A percentile compares a stretch with the other conserved stretches of the same genome.
These are phyloP conservation scores for Flueggea neowawraea DNA, from an alignment of 441 rosid genomes.

Conservation along the genomic window DNA sequence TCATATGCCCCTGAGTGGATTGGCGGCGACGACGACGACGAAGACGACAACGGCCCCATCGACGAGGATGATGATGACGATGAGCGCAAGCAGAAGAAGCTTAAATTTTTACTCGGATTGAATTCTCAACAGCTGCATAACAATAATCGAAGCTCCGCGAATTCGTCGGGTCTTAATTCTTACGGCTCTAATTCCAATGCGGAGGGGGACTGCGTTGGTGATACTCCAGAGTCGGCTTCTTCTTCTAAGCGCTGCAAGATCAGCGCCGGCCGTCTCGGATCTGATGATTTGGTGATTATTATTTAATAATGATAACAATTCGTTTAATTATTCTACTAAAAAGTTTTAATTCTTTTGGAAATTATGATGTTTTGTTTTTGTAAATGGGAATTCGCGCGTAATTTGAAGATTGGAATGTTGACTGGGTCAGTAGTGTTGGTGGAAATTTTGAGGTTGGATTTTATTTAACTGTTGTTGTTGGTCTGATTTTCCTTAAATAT, in stretches of 20 bases:
- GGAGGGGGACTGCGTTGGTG: constrained; percentile 33
- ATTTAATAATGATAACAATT: not conserved
- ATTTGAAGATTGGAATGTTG: not conserved
- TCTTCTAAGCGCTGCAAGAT: constrained; percentile 34
- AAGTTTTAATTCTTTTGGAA: not conserved
- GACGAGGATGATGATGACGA: constrained; percentile 37
- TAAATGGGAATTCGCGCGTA: no score
- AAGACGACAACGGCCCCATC: constrained; percentile 13
- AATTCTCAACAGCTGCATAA: constrained; percentile 27
- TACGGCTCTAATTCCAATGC: constrained; percentile 34
- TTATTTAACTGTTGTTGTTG: no score
- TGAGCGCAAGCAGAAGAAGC: constrained; percentile 72
- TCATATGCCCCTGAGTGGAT: constrained; percentile 11
- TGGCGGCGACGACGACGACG: constrained; percentile 38
- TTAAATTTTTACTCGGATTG: constrained; percentile 56
- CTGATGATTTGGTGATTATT: constrained; percentile 47
- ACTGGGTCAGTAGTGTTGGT: not conserved
- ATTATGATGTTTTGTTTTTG: no score
- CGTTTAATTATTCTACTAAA: not conserved
- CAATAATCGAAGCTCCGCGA: constrained; percentile 11
- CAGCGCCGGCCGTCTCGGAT: constrained; percentile 38
- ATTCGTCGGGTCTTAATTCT: constrained; percentile 16
- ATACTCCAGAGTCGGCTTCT: not conserved
- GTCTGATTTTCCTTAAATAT: not conserved
- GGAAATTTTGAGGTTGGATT: no score